These are phyloP conservation scores for Cudoniella acicularis DNA, from an alignment of 495 filamentous ascomycete genomes.

Conservation along the genomic window DNA sequence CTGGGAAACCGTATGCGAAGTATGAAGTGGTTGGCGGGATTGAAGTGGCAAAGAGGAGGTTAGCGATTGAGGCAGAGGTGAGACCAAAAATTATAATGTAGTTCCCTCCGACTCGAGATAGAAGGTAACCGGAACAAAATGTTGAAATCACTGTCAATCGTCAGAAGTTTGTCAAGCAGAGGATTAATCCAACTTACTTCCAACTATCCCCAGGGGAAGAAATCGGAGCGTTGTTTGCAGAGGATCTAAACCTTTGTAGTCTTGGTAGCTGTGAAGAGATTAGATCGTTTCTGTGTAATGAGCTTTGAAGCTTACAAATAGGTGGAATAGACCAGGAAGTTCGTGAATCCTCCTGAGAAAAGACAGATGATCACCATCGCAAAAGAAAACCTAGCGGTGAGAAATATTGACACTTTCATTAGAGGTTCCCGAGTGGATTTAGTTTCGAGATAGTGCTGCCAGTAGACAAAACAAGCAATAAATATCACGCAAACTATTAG, in stretches of 20 bases:
- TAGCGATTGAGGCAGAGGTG: constrained; percentile 41
- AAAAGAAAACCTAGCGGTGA: constrained; percentile 47
- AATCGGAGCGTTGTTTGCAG: constrained; percentile 59
- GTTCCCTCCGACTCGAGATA: constrained; percentile 47
- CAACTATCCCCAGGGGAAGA: constrained; percentile 54
- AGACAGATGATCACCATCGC: constrained; percentile 57
- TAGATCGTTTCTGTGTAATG: no score
- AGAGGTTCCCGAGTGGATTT: constrained; percentile 42
- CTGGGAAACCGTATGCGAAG: constrained; percentile 56
- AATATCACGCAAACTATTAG: constrained; percentile 59
- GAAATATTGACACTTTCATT: constrained; percentile 56
- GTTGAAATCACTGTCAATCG: constrained; percentile 34
- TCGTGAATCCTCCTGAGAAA: constrained; percentile 59
- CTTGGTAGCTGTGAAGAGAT: constrained; percentile 40
- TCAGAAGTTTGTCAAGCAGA: background rate
- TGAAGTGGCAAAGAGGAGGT: constrained; percentile 52
- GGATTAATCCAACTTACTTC: constrained; percentile 21
- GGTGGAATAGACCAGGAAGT: constrained; percentile 55
- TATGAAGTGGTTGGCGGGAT: constrained; percentile 51
- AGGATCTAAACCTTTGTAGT: constrained; percentile 49
- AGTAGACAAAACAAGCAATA: constrained; percentile 55
- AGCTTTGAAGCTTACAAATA: constrained; percentile 37
- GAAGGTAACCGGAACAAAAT: constrained; percentile 49
- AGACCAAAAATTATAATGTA: constrained; percentile 52
- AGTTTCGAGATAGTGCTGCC: constrained; percentile 58